Conservation (phyloP, 177 flowering plant genomes). For the Tripterygium wilfordii region DNA sequence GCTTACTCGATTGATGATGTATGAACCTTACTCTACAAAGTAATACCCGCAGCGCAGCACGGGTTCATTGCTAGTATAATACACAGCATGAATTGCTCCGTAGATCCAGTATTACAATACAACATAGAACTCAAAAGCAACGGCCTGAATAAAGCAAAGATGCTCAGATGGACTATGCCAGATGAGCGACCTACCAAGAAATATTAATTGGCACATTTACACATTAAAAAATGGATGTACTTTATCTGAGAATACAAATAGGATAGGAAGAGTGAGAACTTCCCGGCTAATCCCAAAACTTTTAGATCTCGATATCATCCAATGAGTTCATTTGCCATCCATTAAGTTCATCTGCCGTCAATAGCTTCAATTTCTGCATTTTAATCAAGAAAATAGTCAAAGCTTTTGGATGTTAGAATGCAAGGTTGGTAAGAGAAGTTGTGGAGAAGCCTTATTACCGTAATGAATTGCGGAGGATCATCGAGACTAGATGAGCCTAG, state of each 20-base stretch:
- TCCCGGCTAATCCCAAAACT: not conserved
- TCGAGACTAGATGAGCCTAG: slow-evolving; percentile 91
- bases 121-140: not conserved
- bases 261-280: not conserved
- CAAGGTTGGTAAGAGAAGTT: not conserved
- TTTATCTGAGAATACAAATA: slow-evolving; percentile 9
- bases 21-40: too few relatives aligned
- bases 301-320: slow-evolving; percentile 70
- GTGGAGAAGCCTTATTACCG: slow-evolving; percentile 37
- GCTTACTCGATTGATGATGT: too few relatives aligned
- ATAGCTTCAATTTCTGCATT: slow-evolving; percentile 78
- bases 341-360: slow-evolving; percentile 52
- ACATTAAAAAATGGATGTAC: slow-evolving; percentile 8
- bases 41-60: too few relatives aligned
- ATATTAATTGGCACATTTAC: not conserved
- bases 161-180: not conserved
- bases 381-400: not conserved
- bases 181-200: not conserved
- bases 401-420: not conserved
- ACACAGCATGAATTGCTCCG: slow-evolving; percentile 2
- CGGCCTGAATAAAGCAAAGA: too few relatives aligned
- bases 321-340: slow-evolving; percentile 53
- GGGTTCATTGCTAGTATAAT: too few relatives aligned
- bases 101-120: slow-evolving; percentile 7
- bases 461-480: slow-evolving; percentile 91